A percentile compares a stretch with the other conserved stretches of the same genome.
These are phyloP conservation scores for Pleurozium schreberi DNA, from an alignment of 225 moss, liverwort and hornwort genomes.

Conservation along the genomic window DNA sequence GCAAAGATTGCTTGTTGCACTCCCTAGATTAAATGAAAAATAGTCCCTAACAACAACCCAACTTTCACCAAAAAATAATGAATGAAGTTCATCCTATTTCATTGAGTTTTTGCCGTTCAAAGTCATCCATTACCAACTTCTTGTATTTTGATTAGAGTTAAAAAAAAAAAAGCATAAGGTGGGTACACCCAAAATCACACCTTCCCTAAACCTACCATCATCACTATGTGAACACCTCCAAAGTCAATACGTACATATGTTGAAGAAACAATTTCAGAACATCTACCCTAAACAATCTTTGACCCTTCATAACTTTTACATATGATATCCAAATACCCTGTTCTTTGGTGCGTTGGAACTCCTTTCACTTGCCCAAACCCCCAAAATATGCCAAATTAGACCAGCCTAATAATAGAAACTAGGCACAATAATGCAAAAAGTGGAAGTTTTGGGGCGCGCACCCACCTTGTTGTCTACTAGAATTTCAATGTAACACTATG, in stretches of 20 bases:
- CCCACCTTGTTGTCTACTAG: not conserved
- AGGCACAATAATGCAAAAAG: not conserved
- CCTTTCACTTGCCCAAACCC: not conserved
- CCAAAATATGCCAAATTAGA: not conserved
- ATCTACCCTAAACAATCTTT: not conserved
- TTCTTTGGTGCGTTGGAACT: not conserved
- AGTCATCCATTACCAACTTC: too few species aligned
- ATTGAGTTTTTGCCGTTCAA: fast-evolving
- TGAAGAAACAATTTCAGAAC: not conserved
- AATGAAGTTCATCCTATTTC: not conserved
- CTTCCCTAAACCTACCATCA: not conserved
- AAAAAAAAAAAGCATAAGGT: not conserved
- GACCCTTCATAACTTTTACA: not conserved
- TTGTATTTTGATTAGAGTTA: not conserved
- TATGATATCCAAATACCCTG: fast-evolving
- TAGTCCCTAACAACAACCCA: fast-evolving
- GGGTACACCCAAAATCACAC: fast-evolving
- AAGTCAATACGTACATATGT: not conserved
- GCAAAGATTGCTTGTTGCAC: fast-evolving
- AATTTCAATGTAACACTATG: not conserved
- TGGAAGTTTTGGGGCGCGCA: fast-evolving
- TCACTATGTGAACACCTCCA: fast-evolving
- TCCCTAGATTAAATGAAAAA: not conserved
- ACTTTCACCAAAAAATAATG: not conserved
- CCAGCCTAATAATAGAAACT: not conserved